phyloP scores from a whole-genome alignment of 2,329 filamentous ascomycete genomes.

The Septoria linicola region DNA sequence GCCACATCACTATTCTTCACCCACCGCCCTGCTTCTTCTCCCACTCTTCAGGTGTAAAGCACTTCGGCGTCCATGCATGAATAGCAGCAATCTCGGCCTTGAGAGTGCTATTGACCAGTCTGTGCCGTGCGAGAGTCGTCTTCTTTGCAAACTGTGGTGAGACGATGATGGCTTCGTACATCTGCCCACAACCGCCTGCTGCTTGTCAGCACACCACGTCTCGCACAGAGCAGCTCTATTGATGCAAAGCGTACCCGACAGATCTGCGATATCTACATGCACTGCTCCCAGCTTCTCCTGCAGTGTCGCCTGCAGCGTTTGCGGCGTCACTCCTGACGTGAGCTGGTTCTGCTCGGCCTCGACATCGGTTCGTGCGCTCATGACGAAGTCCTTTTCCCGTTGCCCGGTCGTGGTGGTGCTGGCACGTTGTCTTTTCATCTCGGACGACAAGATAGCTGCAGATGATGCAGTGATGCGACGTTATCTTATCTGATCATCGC shows the following conservation, averaged over 20 bases:
- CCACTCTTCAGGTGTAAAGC: conserved; percentile 88
- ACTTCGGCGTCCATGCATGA: conserved; percentile 93
- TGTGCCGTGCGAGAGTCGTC: conserved; percentile 76
- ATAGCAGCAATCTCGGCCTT: conserved; percentile 87
- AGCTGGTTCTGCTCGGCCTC: conserved; percentile 52
- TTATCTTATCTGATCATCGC: conserved; percentile 8
- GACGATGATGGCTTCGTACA: conserved; percentile 68
- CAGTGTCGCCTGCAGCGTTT: conserved; percentile 67
- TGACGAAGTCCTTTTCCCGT: conserved; percentile 26
- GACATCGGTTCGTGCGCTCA: conserved; percentile 47
- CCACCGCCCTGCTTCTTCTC: conserved; percentile 58
- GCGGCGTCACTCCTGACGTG: conserved; percentile 65
- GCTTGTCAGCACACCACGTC: neutral
- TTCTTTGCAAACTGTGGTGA: conserved; percentile 53
- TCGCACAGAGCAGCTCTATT: neutral
- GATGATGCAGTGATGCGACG: conserved; percentile 4
- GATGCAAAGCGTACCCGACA: conserved; percentile 69
- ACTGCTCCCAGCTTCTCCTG: conserved; percentile 67
- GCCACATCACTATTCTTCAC: conserved; percentile 5
- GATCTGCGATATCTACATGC: conserved; percentile 85
- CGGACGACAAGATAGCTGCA: neutral
- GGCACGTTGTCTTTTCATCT: conserved; percentile 4
- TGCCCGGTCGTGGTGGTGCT: conserved; percentile 5
- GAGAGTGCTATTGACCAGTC: conserved; percentile 78
- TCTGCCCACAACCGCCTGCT: conserved; percentile 68